phyloP scores from a whole-genome alignment of 352 stramenopile genomes.

The Phytopythium vexans region DNA sequence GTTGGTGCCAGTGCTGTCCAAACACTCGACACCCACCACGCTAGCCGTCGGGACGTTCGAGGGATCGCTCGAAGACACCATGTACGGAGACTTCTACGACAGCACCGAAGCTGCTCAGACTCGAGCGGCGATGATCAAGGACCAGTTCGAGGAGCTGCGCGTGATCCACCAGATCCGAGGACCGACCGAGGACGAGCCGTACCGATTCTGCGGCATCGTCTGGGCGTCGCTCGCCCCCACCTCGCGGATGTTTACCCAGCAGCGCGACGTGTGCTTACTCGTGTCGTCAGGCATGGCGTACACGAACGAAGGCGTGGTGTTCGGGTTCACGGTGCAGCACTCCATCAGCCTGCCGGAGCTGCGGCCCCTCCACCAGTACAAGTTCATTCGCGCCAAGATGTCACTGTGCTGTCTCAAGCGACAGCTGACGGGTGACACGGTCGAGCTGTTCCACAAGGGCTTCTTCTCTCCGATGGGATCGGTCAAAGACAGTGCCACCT shows the following conservation, averaged over 20 bases:
- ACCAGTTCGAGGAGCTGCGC: constrained; percentile 31
- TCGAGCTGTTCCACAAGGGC: constrained; percentile 41
- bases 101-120: constrained; percentile 34
- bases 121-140: constrained; percentile 21
- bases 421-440: constrained; percentile 23
- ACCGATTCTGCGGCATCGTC: constrained; percentile 53
- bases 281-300: constrained; percentile 39
- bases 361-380: constrained; percentile 19
- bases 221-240: constrained; percentile 37
- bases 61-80: constrained; percentile 36
- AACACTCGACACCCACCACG: constrained; percentile 25
- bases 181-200: constrained; percentile 45
- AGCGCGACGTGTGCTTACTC: constrained; percentile 37
- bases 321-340: constrained; percentile 46
- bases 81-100: constrained; percentile 52
- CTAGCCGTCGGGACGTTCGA: constrained; percentile 35
- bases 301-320: constrained; percentile 36
- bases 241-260: constrained; percentile 27
- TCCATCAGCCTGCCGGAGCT: constrained; percentile 49
- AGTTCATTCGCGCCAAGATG: constrained; percentile 33
- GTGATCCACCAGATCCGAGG: constrained; percentile 35
- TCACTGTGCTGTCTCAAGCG: constrained; percentile 40
- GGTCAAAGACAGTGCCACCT: constrained; percentile 12
- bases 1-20: constrained; percentile 20
- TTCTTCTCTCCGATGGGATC: constrained; percentile 33